Percentiles rank a stretch among this genome's conserved stretches.
Evolutionary conservation across 805 yeast genomes (phyloP).

Genomic region (Starmerella geochares): DNA sequence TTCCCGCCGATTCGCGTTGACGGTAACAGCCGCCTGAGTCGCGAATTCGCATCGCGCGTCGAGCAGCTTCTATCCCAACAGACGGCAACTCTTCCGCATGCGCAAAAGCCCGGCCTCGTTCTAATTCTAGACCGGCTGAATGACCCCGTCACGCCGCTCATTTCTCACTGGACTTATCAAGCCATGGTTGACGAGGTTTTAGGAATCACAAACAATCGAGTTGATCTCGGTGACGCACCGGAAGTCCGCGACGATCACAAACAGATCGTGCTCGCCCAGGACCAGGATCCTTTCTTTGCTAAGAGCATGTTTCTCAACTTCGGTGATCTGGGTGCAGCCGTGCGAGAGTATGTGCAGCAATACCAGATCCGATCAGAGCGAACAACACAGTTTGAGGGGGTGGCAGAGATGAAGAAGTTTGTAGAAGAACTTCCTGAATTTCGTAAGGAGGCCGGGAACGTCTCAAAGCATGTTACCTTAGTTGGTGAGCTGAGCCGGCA

Average conservation of each 20-base stretch:
- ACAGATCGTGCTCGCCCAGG: constrained; percentile 56
- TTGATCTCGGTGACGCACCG: constrained; percentile 49
- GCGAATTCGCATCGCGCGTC: constrained; percentile 56
- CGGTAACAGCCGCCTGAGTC: constrained; percentile 51
- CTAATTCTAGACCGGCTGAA: constrained; percentile 70
- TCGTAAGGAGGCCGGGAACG: constrained; percentile 74
- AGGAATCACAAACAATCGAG: constrained; percentile 73
- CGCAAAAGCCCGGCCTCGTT: constrained; percentile 33
- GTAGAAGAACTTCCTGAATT: constrained; percentile 92
- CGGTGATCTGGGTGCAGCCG: constrained; percentile 85
- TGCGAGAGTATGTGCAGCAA: constrained; percentile 71
- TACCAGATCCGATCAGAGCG: constrained; percentile 74
- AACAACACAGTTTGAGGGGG: constrained; percentile 58
- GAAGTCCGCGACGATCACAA: constrained; percentile 48
- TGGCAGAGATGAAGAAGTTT: constrained; percentile 82
- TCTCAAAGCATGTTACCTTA: constrained; percentile 82
- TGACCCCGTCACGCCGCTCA: constrained; percentile 87
- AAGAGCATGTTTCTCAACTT: constrained; percentile 82
- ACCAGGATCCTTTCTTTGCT: constrained; percentile 64
- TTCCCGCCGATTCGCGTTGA: constrained; percentile 77
- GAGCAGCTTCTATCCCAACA: constrained; percentile 51
- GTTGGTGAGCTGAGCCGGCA: constrained; percentile 76
- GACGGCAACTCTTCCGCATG: constrained; percentile 44
- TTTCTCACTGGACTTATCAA: constrained; percentile 96
- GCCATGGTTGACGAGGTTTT: constrained; percentile 92